Evolutionary conservation across 768 basidiomycete species (phyloP), one percentile per base, ranked within the genome.

Genomic region (Naganishia antarctica): DNA sequence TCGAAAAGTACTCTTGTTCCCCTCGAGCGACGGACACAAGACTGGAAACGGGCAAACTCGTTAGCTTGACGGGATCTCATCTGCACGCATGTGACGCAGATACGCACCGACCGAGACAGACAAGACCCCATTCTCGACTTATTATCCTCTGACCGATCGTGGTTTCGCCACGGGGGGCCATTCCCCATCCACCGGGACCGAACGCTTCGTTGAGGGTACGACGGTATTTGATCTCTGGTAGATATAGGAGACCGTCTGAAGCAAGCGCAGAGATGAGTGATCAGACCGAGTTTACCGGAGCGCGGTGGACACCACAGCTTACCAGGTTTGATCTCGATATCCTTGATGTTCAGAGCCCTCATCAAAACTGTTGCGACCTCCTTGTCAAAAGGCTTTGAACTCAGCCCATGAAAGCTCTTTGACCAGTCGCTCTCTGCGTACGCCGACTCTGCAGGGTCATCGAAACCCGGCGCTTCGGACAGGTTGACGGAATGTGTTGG

Each of bases 181-280:
- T 83, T 12, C 94, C 94, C 94, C 94, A 97, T 5, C 87, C 92
- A 7, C 94, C 94, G 21, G 94, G 94, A 12, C 94, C 92, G 71
- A 98, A 97, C 0, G 94, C 91, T 70, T 83, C 86, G 80, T 97
- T 97, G 49, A 97, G 79, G 34, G 90, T 85, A 25, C 94, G 84
- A 18, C 94, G 84, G 73, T 97, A 98, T 74, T 96, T 94, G 72
- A 97, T 98, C 78, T 97, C 94, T 21, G 94, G 94, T 7, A 98
- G 85, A 78, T 97, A 98, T 12, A 96, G 79, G 44, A 98, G 81
- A 4, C 94, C 94, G 70, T 97, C 94, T 94, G 68, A 9, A 63
- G 40, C 29, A 60, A 26, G 29, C 37, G 9, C 18, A 53, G 23
- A 43, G 48, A 29, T 43, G 25, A 7, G 28, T 21, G 5, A 29